These are phyloP conservation scores for Elongisporangium prolatum DNA, from an alignment of 352 stramenopile species.

Conservation along the genomic window DNA sequence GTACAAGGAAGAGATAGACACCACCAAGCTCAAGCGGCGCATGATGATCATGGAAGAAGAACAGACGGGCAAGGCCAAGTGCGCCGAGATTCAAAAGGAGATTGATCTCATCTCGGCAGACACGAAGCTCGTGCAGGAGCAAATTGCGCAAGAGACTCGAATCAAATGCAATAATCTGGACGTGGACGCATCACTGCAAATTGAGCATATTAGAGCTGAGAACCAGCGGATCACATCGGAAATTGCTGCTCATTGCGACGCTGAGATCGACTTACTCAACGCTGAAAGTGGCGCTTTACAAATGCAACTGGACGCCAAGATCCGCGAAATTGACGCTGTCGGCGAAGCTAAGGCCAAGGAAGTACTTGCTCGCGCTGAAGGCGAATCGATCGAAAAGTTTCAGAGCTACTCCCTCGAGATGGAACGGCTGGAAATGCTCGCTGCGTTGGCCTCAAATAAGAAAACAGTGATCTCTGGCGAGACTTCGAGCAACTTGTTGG, in stretches of 20 bases:
- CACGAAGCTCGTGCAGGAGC: constrained; percentile 28
- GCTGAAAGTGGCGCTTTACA: constrained; percentile 27
- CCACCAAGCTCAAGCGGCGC: constrained; percentile 42
- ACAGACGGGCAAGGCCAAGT: constrained; percentile 49
- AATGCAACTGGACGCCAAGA: constrained; percentile 29
- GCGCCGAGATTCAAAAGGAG: constrained; percentile 44
- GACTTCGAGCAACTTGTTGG: too few species aligned
- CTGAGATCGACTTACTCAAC: constrained; percentile 36
- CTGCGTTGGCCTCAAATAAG: constrained; percentile 34
- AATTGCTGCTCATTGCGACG: constrained; percentile 34
- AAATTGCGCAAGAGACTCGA: constrained; percentile 33
- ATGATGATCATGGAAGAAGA: constrained; percentile 62
- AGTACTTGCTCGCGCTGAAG: constrained; percentile 42
- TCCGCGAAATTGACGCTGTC: constrained; percentile 21
- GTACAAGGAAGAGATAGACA: constrained; percentile 52
- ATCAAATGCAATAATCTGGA: constrained; percentile 42
- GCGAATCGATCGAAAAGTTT: constrained; percentile 27
- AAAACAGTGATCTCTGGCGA: constrained; percentile 43
- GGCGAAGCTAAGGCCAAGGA: constrained; percentile 34
- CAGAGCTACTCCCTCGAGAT: constrained; percentile 40
- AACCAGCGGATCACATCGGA: constrained; percentile 37
- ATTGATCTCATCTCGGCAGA: constrained; percentile 42
- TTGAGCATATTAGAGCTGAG: constrained; percentile 37
- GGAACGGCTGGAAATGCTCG: constrained; percentile 36
- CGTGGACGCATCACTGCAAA: constrained; percentile 34